A percentile compares a stretch with the other conserved stretches of the same genome.
Evolutionary conservation across 2,329 filamentous ascomycete species (phyloP).

Genomic region (Calonectria leucothoes): DNA sequence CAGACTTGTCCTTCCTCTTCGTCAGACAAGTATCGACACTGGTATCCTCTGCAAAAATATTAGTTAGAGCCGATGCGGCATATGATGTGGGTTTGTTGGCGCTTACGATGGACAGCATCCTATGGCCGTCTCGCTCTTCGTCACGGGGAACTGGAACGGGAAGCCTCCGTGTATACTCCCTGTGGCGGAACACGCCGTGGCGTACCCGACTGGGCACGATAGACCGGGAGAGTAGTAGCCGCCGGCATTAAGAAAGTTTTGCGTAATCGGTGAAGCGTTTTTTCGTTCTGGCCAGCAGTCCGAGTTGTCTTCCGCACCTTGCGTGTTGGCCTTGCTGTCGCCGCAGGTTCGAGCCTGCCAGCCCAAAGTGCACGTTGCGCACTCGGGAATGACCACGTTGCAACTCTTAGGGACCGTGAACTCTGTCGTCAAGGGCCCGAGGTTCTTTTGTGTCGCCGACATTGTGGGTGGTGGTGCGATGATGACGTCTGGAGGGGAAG

Average conservation of each 20-base stretch:
- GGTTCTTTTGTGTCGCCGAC: slow-evolving; percentile 18
- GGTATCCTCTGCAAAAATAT: slow-evolving; percentile 15
- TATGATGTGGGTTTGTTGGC: too few species aligned
- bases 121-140: slow-evolving; percentile 43
- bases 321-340: neutral
- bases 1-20: slow-evolving; percentile 17
- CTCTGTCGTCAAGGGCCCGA: slow-evolving; percentile 40
- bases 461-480: neutral
- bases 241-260: neutral
- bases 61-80: neutral
- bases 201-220: slow-evolving; percentile 46
- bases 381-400: slow-evolving; percentile 28
- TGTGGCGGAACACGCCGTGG: slow-evolving; percentile 44
- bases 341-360: neutral
- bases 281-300: neutral
- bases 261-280: neutral
- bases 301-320: neutral
- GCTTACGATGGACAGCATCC: slow-evolving; percentile 49
- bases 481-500: too few species aligned
- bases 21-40: neutral
- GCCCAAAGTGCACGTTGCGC: slow-evolving; percentile 30
- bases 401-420: slow-evolving; percentile 36
- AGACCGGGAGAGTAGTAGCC: slow-evolving; percentile 40
- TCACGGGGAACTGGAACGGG: slow-evolving; percentile 42
- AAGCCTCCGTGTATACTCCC: slow-evolving; percentile 36